Base-by-base conservation (phyloP, 345 rosid genomes). In the Eucalyptus polybractea region DNA sequence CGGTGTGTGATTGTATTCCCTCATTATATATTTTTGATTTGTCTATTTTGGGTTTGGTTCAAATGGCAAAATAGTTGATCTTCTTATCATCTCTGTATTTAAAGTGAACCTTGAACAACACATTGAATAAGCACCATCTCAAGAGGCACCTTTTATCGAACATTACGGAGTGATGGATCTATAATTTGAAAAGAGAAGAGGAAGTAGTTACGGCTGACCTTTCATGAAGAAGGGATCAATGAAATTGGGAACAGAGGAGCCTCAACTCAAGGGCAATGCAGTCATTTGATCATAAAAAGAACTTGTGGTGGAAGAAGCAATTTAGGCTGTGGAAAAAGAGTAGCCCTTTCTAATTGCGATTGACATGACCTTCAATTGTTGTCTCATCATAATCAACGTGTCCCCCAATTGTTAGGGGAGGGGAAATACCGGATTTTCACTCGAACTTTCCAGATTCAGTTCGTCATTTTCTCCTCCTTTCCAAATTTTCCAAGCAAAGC, bases 1-100 rank as follows among this genome's bases (percentile, higher is more conserved):
- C 17, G 4, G 7, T 13, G 69, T 3, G 33, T 6, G 8, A 29
- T 0, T 12, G 31, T 10, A 4, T 62, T 29, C 5, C 1, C 16
- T 62, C 31, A 29, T 27, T 62, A 65, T n/a, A 14, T 65, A 65
- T 5, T 65, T 65, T 65, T 65, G 37, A 65, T n/a, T 65, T 65
- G 37, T 65, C 40, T 65, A n/a, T 65, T 65, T n/a, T n/a, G 40
- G 40, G 76, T n/a, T 33, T 4, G 21, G 19, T n/a, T 65, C 10
- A 65, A 65, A 65, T 65, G 16, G 76, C 76, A 4, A 65, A 14
- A n/a, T 65, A 65, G 76, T 14, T 15, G 0, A 13, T n/a, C 6
- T 14, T 7, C 69, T 62, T 62, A n/a, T 65, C 21, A 7, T 65
- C 6, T n/a, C 1, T 14, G 21, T n/a, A 16, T n/a, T 65, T 65